Conservation (phyloP, 1,284 basidiomycete species). For the Leccinum pallidistipes region DNA sequence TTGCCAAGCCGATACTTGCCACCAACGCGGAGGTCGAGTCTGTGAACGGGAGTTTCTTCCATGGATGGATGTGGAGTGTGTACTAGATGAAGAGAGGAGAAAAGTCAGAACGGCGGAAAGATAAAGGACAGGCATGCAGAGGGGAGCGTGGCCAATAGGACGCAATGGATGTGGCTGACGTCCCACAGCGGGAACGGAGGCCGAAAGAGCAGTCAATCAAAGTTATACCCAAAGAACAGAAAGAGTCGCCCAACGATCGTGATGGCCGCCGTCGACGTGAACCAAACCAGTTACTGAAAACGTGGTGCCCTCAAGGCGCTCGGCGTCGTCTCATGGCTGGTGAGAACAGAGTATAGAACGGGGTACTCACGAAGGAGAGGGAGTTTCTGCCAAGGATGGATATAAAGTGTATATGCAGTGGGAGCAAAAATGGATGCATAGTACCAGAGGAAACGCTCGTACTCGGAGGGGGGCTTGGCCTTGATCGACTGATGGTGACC, state of each 20-base stretch:
- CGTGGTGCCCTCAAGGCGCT: conserved; percentile 34
- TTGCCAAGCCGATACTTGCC: conserved; percentile 99
- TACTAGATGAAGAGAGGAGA: conserved; percentile 16
- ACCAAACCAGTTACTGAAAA: conserved; percentile 15
- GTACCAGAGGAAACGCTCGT: conserved; percentile 52
- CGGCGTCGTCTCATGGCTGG: conserved; percentile 3
- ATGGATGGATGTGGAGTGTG: conserved; percentile 39
- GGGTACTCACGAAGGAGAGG: conserved; percentile 28
- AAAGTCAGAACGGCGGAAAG: conserved; percentile 9
- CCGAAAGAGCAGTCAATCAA: neutral
- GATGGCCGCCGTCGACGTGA: conserved; percentile 9
- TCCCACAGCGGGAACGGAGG: conserved; percentile 8
- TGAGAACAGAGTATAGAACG: neutral
- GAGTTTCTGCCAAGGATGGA: conserved; percentile 74
- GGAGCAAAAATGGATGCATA: too few species aligned
- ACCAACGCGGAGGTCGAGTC: conserved; percentile 93
- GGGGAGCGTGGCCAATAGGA: conserved; percentile 17
- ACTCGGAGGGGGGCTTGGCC: conserved; percentile 98
- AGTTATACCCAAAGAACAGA: neutral
- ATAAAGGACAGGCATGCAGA: conserved; percentile 21
- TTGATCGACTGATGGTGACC: conserved; percentile 99
- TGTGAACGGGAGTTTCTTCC: conserved; percentile 69
- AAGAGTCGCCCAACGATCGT: neutral
- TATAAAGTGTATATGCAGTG: too few species aligned
- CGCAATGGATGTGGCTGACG: conserved; percentile 36